These are phyloP conservation scores for Penicillium nucicola DNA, from an alignment of 495 filamentous ascomycete genomes.

Conservation along the genomic window DNA sequence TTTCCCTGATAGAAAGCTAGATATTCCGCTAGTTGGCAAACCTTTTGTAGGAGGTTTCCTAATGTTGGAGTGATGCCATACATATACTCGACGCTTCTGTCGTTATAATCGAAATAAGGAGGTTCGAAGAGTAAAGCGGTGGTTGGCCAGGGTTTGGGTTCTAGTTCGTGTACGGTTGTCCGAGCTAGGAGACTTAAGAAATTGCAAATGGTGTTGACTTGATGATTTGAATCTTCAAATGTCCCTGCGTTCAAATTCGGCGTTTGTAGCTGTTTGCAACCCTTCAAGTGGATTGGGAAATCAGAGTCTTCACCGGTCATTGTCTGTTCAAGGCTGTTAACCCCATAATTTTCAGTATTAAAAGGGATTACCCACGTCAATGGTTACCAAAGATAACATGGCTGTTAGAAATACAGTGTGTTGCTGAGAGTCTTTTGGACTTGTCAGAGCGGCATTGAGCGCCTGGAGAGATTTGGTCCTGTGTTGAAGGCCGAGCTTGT, in stretches of 20 bases:
- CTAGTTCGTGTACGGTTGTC: neutral
- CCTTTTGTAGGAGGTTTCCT: slow-evolving; percentile 1
- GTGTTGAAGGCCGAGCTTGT: slow-evolving; percentile 6
- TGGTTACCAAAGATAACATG: slow-evolving; percentile 8
- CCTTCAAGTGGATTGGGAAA: slow-evolving; percentile 9
- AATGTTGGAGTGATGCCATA: slow-evolving; percentile 7
- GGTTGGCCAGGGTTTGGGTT: neutral
- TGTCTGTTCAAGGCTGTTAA: neutral
- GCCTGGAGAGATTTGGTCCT: slow-evolving; percentile 2
- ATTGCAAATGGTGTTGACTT: slow-evolving; percentile 1
- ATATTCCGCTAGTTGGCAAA: slow-evolving; percentile 1
- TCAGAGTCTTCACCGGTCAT: slow-evolving; percentile 9
- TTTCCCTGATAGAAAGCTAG: neutral
- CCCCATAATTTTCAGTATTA: too few relatives aligned
- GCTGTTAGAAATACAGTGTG: slow-evolving; percentile 2
- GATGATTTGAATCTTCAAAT: neutral
- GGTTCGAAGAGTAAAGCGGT: neutral
- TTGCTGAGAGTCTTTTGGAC: neutral
- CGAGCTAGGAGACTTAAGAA: slow-evolving; percentile 6
- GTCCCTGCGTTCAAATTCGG: neutral
- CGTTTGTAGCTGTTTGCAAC: slow-evolving; percentile 1
- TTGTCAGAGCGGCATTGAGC: neutral
- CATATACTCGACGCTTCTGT: slow-evolving; percentile 6
- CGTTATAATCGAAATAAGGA: neutral
- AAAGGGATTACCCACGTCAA: slow-evolving; percentile 5